Percentiles rank a stretch among this genome's conserved stretches.
Evolutionary conservation across 2,329 filamentous ascomycete genomes (phyloP).

Genomic region (Sclerotinia nivalis): DNA sequence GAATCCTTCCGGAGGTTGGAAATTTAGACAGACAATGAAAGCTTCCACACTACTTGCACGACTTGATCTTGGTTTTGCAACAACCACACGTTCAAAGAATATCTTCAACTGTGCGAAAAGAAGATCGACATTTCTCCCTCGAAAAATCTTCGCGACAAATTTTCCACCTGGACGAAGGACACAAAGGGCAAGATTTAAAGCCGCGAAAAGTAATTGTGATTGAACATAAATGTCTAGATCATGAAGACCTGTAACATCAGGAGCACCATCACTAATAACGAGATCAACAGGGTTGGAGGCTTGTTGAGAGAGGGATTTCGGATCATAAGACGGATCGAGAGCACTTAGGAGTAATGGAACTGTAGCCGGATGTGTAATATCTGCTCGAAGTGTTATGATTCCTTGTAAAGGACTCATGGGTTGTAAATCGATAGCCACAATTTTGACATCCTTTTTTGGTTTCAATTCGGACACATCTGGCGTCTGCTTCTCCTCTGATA

Average conservation of each 20-base stretch:
- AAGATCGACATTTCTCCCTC: slow-evolving; percentile 91
- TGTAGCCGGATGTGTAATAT: slow-evolving; percentile 96
- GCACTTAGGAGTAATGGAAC: slow-evolving; percentile 85
- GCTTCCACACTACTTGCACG: slow-evolving; percentile 96
- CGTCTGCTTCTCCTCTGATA: slow-evolving; percentile 36
- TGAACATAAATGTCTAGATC: slow-evolving; percentile 99
- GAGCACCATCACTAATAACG: slow-evolving; percentile 91
- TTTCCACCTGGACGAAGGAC: slow-evolving; percentile 90
- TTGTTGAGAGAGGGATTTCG: slow-evolving; percentile 49
- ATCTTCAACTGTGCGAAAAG: slow-evolving; percentile 91
- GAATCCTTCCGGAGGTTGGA: slow-evolving; percentile 76
- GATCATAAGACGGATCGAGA: slow-evolving; percentile 70
- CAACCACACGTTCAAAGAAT: slow-evolving; percentile 83
- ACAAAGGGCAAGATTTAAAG: slow-evolving; percentile 88
- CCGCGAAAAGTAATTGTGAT: slow-evolving; percentile 90
- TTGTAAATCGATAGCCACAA: slow-evolving; percentile 93
- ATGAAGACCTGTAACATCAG: slow-evolving; percentile 94
- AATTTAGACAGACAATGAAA: slow-evolving; percentile 93
- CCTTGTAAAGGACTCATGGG: slow-evolving; percentile 93
- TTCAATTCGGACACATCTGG: slow-evolving; percentile 33
- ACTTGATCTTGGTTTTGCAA: slow-evolving; percentile 91
- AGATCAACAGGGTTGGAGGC: slow-evolving; percentile 82
- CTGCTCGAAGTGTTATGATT: slow-evolving; percentile 87
- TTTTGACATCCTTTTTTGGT: slow-evolving; percentile 75
- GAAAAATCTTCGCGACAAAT: slow-evolving; percentile 97